Evolutionary conservation across 257 asterid genomes (phyloP), one percentile per base, ranked within the genome.

Genomic region (Solanum piurae): DNA sequence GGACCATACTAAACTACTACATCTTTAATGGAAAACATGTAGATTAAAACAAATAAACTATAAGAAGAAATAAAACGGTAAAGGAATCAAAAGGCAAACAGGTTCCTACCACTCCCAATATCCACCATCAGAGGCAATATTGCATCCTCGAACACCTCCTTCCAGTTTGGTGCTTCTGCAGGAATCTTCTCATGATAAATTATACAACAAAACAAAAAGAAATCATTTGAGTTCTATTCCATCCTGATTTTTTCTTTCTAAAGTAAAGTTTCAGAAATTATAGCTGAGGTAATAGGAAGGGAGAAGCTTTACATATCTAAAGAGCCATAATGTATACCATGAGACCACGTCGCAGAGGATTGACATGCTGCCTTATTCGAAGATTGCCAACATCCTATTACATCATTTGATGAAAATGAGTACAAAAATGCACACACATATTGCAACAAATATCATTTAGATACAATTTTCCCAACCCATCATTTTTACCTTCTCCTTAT

Each of bases 51-150:
- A 29, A 68, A 42, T 7, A 77, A 25, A 42, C 7, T 14, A 40
- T 25, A 25, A 79, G 64, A 23, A 23, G 5, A 44, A 77, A 42
- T 14, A 23, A 33, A 71, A 33, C 8, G 25, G 58, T 7, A 33
- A 68, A n/a, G 13, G 20, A 16, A 40, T 40, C 44, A 34, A 72
- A 71, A 72, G 58, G 66, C 20, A 60, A 83, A 64, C 68, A 66
- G 21, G 29, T 44, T 72, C 90, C 91, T 92, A 97, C 99, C 99
- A 72, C 94, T 89, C 37, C 99, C 99, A 79, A 97, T 94, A 92
- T 97, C 98, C 90, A 95, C 98, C 99, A 94, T 95, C 85, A 95
- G 87, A 3, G 99, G 98, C 93, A 95, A 89, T n/a, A 92, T 92
- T 5, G 97, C 87, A 72, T 97, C 98, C 90, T 89, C 58, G 10